These are phyloP conservation scores for Cytospora piceicola DNA, from an alignment of 2,329 filamentous ascomycete genomes.

Conservation along the genomic window DNA sequence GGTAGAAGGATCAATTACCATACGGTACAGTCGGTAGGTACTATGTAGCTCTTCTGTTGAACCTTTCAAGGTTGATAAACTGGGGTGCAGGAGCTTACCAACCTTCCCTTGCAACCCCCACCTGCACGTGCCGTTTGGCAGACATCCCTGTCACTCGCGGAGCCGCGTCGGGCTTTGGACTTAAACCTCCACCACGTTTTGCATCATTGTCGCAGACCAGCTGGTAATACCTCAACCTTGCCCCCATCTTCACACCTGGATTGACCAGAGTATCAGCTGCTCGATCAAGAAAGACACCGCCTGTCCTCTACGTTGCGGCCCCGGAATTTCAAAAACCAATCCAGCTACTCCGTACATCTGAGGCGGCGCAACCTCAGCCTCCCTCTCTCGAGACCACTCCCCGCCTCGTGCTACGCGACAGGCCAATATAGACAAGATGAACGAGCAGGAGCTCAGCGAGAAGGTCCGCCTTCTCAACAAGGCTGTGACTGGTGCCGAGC, in stretches of 20 bases:
- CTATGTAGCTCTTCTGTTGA: no score
- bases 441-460: conserved; percentile 78
- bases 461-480: conserved; percentile 76
- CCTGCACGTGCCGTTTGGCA: conserved; percentile 1
- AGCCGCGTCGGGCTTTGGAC: conserved; percentile 34
- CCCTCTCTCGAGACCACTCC: not conserved
- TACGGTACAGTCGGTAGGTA: no score
- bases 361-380: conserved; percentile 8
- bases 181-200: conserved; percentile 43
- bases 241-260: not conserved
- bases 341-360: not conserved
- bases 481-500: conserved; percentile 51
- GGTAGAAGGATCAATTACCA: no score
- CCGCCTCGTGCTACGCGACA: conserved; percentile 33
- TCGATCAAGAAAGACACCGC: not conserved
- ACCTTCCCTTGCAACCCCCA: not conserved
- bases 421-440: conserved; percentile 53
- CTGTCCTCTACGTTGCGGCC: not conserved
- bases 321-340: not conserved
- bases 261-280: not conserved
- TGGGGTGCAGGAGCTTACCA: not conserved
- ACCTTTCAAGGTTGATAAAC: no score
- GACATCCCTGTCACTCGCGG: conserved; percentile 1
- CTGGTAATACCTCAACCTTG: not conserved
- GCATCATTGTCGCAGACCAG: conserved; percentile 30